Evolutionary conservation across 768 basidiomycete species (phyloP).

Genomic region (Hebeloma cylindrosporum): DNA sequence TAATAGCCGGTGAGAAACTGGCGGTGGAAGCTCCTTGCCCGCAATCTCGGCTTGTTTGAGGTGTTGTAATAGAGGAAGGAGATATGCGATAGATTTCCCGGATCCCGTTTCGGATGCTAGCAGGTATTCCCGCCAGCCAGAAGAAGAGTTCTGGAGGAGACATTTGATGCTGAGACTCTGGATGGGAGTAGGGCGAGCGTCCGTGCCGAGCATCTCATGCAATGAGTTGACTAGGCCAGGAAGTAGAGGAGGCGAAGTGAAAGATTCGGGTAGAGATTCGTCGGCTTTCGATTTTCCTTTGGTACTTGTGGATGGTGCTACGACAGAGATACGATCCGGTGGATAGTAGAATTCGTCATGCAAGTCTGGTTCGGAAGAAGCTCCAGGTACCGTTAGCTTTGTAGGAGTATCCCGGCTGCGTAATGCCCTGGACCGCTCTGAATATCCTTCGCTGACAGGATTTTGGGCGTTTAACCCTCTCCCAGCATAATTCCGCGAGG

Average conservation of each 20-base stretch:
- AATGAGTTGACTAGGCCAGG: slow-evolving; percentile 62
- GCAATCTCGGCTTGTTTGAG: slow-evolving; percentile 65
- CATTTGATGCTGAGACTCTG: slow-evolving; percentile 72
- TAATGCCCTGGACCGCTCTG: too few relatives aligned
- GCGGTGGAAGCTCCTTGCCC: slow-evolving; percentile 1
- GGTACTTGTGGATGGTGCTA: neutral
- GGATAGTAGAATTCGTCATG: too few relatives aligned
- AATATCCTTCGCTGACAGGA: too few relatives aligned
- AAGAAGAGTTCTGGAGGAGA: slow-evolving; percentile 39
- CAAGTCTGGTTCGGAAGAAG: too few relatives aligned
- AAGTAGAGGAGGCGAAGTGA: slow-evolving; percentile 69
- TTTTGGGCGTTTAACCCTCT: too few relatives aligned
- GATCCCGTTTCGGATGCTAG: slow-evolving; percentile 90
- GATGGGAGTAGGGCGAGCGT: slow-evolving; percentile 71
- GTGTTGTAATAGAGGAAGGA: slow-evolving; percentile 78
- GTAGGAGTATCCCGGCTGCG: too few relatives aligned
- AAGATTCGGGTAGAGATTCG: slow-evolving; percentile 35
- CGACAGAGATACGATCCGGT: too few relatives aligned
- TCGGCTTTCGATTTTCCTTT: neutral
- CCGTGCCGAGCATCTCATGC: slow-evolving; percentile 53
- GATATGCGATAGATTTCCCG: slow-evolving; percentile 89
- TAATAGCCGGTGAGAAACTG: slow-evolving; percentile 1
- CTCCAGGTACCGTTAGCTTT: too few relatives aligned
- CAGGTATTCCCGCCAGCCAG: slow-evolving; percentile 51
- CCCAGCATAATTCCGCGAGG: too few relatives aligned